Evolutionary conservation across 1,284 basidiomycete genomes (phyloP).

Genomic region (Cutaneotrichosporon daszewskae): DNA sequence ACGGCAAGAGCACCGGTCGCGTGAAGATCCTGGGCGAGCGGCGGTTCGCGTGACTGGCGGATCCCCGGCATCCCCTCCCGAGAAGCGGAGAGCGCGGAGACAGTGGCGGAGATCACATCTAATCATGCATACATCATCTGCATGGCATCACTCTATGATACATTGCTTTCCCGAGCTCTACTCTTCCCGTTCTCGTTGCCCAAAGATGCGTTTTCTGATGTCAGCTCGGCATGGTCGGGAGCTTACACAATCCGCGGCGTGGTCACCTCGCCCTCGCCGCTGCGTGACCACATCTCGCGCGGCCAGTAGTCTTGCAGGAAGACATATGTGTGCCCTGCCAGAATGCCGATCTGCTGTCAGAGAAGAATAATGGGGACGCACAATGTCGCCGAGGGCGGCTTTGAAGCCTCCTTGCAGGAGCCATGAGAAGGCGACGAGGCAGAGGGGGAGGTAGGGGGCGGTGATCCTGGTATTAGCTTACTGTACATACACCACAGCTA

Average conservation of each 20-base stretch:
- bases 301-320: conserved; percentile 94
- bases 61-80: no score
- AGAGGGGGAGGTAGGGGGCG: conserved; percentile 89
- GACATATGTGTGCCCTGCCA: conserved; percentile 85
- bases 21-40: conserved; percentile 21
- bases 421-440: conserved; percentile 83
- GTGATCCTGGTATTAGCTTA: conserved; percentile 57
- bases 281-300: conserved; percentile 63
- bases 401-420: conserved; percentile 78
- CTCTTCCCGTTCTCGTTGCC: conserved; percentile 7
- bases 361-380: conserved; percentile 33
- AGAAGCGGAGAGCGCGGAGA: background rate
- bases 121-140: background rate
- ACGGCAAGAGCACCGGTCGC: conserved; percentile 31
- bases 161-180: background rate
- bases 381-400: conserved; percentile 75
- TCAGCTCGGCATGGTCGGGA: background rate
- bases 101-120: background rate
- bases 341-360: conserved; percentile 58
- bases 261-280: conserved; percentile 55
- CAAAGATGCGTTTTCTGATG: conserved; percentile 9
- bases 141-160: background rate
- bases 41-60: no score
- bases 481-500: no score
- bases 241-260: conserved; percentile 75